Percentiles rank a stretch among this genome's conserved stretches.
phyloP scores from a whole-genome alignment of 2,329 filamentous ascomycete species.

The Phaeomoniella chlamydospora region DNA sequence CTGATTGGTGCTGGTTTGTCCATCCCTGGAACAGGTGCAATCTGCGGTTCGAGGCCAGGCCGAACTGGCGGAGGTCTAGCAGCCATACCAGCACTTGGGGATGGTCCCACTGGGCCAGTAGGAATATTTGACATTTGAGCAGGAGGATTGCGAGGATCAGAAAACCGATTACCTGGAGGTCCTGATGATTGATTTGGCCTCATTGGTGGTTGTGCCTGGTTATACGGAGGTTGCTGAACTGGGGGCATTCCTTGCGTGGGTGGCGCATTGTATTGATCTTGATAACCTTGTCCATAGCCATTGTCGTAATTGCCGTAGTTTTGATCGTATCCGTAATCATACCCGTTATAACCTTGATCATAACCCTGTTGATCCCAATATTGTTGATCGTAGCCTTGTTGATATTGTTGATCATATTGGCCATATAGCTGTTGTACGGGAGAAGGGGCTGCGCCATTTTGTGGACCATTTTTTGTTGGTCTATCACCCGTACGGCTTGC shows the following conservation, averaged over 20 bases:
- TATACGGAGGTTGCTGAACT: slow-evolving; percentile 2
- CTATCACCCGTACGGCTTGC: not conserved
- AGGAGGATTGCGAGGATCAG: not conserved
- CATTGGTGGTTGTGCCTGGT: not conserved
- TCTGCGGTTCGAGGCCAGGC: slow-evolving; percentile 29
- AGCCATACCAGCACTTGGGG: slow-evolving; percentile 36
- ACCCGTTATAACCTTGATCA: slow-evolving; percentile 4
- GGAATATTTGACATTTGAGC: not conserved
- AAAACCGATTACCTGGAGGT: not conserved
- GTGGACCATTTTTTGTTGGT: not conserved
- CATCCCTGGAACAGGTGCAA: slow-evolving; percentile 15
- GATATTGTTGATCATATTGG: slow-evolving; percentile 4
- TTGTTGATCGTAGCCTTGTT: slow-evolving; percentile 10
- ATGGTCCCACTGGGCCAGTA: slow-evolving; percentile 19
- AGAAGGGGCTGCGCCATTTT: not conserved
- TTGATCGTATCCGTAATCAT: slow-evolving; percentile 3
- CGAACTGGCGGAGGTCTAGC: slow-evolving; percentile 41
- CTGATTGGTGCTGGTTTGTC: slow-evolving; percentile 36
- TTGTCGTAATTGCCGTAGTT: slow-evolving; percentile 11
- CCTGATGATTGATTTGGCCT: slow-evolving; percentile 1
- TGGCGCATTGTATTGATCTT: slow-evolving; percentile 3
- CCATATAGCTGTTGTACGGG: not conserved
- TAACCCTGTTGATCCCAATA: slow-evolving; percentile 5
- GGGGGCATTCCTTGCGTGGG: slow-evolving; percentile 2
- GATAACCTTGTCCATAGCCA: slow-evolving; percentile 5